phyloP scores from a whole-genome alignment of 768 basidiomycete genomes.

The Hericium coralloides region DNA sequence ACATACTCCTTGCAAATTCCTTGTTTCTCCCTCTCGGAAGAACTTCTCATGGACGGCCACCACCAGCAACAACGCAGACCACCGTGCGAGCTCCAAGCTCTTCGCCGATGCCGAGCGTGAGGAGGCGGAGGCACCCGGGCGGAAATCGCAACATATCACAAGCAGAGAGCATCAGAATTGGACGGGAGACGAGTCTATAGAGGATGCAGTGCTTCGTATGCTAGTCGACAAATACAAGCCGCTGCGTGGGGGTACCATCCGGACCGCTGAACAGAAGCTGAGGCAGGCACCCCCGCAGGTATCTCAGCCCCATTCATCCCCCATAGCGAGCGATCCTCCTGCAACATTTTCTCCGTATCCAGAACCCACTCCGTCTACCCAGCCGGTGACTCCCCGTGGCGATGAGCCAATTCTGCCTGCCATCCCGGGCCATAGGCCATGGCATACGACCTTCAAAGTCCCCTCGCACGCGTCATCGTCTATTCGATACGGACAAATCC shows the following conservation, averaged over 20 bases:
- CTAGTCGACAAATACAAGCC: slow-evolving; percentile 84
- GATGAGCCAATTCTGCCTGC: slow-evolving; percentile 46
- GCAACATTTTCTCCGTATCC: no score
- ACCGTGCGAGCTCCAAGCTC: slow-evolving; percentile 47
- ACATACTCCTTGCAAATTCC: neutral
- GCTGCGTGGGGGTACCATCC: slow-evolving; percentile 48
- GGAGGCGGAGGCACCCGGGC: slow-evolving; percentile 30
- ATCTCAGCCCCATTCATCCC: slow-evolving; percentile 2
- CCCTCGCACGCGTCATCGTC: slow-evolving; percentile 47
- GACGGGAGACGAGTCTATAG: slow-evolving; percentile 66
- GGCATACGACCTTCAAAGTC: slow-evolving; percentile 58
- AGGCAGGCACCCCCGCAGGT: slow-evolving; percentile 39
- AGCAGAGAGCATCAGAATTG: slow-evolving; percentile 55
- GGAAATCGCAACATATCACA: slow-evolving; percentile 17
- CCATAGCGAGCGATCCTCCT: no score
- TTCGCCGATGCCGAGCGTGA: slow-evolving; percentile 55
- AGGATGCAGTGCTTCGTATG: slow-evolving; percentile 74
- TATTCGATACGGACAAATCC: slow-evolving; percentile 43
- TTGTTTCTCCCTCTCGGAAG: neutral
- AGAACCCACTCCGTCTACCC: no score
- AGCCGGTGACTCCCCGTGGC: slow-evolving; percentile 10
- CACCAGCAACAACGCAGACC: slow-evolving; percentile 6
- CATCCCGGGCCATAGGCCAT: slow-evolving; percentile 50
- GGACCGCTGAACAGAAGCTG: slow-evolving; percentile 59
- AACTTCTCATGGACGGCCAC: slow-evolving; percentile 1